phyloP scores from a whole-genome alignment of 306 rosid genomes.

The Prunus campanulata region DNA sequence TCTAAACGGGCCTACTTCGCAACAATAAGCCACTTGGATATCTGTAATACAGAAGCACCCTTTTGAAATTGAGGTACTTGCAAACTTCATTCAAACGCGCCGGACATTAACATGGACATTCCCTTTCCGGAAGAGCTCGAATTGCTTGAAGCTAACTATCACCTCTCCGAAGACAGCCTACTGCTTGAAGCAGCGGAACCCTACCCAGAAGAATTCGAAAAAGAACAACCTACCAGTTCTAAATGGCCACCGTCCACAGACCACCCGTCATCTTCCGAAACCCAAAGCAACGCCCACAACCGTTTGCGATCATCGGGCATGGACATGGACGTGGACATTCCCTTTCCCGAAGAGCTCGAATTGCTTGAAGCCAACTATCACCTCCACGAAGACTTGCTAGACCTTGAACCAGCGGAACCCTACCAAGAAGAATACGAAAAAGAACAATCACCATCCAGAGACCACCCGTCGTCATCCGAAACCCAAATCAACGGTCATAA shows the following conservation, averaged over 20 bases:
- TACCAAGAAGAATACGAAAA: slow-evolving; percentile 30
- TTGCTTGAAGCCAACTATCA: slow-evolving; percentile 62
- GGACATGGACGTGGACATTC: slow-evolving; percentile 75
- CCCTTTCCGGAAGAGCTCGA: slow-evolving; percentile 87
- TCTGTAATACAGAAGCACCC: too few species aligned
- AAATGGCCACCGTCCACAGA: slow-evolving; percentile 20
- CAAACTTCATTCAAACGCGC: not conserved
- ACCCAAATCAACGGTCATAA: slow-evolving; percentile 41
- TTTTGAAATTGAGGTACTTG: not conserved
- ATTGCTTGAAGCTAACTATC: slow-evolving; percentile 65
- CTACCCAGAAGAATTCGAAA: slow-evolving; percentile 29
- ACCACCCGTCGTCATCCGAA: slow-evolving; percentile 24
- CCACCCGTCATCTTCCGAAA: slow-evolving; percentile 20
- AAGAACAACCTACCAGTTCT: slow-evolving; percentile 8
- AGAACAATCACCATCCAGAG: slow-evolving; percentile 11
- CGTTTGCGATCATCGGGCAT: slow-evolving; percentile 45
- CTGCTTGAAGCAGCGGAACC: slow-evolving; percentile 45
- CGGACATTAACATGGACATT: slow-evolving; percentile 61
- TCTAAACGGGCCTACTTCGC: too few species aligned
- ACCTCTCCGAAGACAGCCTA: slow-evolving; percentile 32
- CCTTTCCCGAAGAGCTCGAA: slow-evolving; percentile 80
- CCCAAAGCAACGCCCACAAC: slow-evolving; percentile 43
- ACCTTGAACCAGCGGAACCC: slow-evolving; percentile 43
- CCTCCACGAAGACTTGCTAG: slow-evolving; percentile 35
- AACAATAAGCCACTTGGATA: too few species aligned